These are phyloP conservation scores for Ophiocordyceps australis DNA, from an alignment of 2,329 filamentous ascomycete species.

Conservation along the genomic window DNA sequence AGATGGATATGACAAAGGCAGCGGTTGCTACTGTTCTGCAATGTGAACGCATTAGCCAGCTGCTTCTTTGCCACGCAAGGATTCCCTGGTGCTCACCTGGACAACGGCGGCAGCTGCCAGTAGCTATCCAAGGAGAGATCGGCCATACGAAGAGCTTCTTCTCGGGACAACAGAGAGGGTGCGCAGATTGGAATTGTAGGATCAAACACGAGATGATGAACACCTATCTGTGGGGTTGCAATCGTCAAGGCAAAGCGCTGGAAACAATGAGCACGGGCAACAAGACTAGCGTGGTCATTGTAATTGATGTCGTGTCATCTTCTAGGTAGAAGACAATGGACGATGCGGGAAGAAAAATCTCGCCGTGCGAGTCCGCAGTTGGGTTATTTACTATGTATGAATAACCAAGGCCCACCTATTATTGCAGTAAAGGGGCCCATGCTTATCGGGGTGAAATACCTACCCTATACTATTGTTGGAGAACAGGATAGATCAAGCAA, in stretches of 20 bases:
- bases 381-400: too few species aligned
- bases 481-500: too few species aligned
- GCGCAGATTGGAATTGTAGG: too few species aligned
- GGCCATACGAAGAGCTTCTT: conserved; percentile 13
- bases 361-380: too few species aligned
- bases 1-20: conserved; percentile 40
- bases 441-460: neutral
- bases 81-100: conserved; percentile 17
- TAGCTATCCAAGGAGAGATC: conserved; percentile 14
- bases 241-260: neutral
- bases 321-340: conserved; percentile 3
- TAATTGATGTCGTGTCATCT: conserved; percentile 16
- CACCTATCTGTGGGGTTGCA: too few species aligned
- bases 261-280: conserved; percentile 6
- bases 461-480: too few species aligned
- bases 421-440: conserved; percentile 5
- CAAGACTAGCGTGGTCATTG: conserved; percentile 11
- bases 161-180: conserved; percentile 3
- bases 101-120: conserved; percentile 20
- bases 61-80: neutral
- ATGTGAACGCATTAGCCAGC: conserved; percentile 2
- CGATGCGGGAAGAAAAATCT: too few species aligned
- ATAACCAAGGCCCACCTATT: conserved; percentile 1
- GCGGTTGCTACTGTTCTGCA: conserved; percentile 48
- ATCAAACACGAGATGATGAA: too few species aligned